Conservation (phyloP, 2,329 filamentous ascomycete genomes). For the Monilinia polystroma region DNA sequence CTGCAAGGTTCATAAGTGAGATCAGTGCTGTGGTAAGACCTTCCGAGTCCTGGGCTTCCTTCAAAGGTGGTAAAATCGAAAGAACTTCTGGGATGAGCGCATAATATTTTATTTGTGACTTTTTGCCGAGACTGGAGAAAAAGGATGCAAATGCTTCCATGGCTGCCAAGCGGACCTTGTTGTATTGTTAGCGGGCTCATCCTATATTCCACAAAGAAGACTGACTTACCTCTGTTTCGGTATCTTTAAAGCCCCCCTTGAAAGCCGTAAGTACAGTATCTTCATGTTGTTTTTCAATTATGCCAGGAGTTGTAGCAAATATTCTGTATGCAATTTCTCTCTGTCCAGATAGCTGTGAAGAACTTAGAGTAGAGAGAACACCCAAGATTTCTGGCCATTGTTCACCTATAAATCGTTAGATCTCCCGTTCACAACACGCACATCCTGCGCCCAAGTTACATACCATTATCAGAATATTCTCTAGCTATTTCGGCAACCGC, state of each 20-base stretch:
- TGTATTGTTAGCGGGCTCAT: constrained; percentile 22
- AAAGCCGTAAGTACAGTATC: constrained; percentile 87
- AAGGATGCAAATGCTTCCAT: constrained; percentile 97
- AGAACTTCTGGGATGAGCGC: constrained; percentile 84
- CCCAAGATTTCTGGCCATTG: constrained; percentile 87
- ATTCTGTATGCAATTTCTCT: constrained; percentile 93
- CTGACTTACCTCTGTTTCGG: constrained; percentile 69
- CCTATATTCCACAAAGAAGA: background rate
- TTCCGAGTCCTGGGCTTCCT: constrained; percentile 86
- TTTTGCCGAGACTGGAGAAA: constrained; percentile 88
- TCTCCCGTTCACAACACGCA: background rate
- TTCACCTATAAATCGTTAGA: constrained; percentile 56
- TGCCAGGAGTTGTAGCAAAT: constrained; percentile 89
- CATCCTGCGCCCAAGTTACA: constrained; percentile 40
- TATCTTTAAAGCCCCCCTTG: constrained; percentile 87
- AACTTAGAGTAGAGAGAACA: constrained; percentile 85
- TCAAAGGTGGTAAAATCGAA: constrained; percentile 91
- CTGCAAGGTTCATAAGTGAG: constrained; percentile 89
- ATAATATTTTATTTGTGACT: constrained; percentile 85
- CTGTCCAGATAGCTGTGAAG: constrained; percentile 77
- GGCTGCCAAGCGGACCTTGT: constrained; percentile 80
- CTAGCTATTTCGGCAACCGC: constrained; percentile 94
- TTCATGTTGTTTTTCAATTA: constrained; percentile 95
- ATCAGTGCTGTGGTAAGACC: constrained; percentile 87
- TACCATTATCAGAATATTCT: constrained; percentile 91